A percentile compares a stretch with the other conserved stretches of the same genome.
Conservation (phyloP, 345 rosid species). For the Pistacia vera region DNA sequence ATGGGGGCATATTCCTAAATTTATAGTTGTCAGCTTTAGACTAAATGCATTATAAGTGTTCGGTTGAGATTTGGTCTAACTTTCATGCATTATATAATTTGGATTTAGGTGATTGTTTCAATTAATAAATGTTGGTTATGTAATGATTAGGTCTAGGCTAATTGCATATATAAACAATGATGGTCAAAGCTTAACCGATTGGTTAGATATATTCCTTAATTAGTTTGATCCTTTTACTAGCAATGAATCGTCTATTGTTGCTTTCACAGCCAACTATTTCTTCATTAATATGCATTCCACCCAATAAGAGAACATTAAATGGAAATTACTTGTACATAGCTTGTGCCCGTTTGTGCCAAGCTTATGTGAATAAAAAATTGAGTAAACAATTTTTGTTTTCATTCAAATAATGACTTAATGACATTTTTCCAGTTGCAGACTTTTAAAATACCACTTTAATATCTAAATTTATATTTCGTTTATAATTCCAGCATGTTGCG, state of each 20-base stretch:
- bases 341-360: too few relatives aligned
- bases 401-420: too few relatives aligned
- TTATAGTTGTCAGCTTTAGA: background rate
- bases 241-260: background rate
- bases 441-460: too few relatives aligned
- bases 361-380: too few relatives aligned
- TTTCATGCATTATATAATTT: background rate
- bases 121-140: background rate
- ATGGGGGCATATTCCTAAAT: background rate
- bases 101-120: background rate
- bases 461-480: too few relatives aligned
- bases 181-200: background rate
- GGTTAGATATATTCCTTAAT: background rate
- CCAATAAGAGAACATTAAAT: too few relatives aligned
- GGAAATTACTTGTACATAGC: too few relatives aligned
- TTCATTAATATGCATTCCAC: too few relatives aligned
- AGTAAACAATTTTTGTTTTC: too few relatives aligned
- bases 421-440: too few relatives aligned
- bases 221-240: background rate
- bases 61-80: constrained; percentile 19
- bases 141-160: background rate
- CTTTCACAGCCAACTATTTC: background rate
- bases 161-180: background rate
- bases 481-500: too few relatives aligned
- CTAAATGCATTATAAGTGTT: background rate